Percentiles rank a stretch among this genome's conserved stretches.
Evolutionary conservation across 352 stramenopile species (phyloP).

Genomic region (Phytophthora fragariaefolia): DNA sequence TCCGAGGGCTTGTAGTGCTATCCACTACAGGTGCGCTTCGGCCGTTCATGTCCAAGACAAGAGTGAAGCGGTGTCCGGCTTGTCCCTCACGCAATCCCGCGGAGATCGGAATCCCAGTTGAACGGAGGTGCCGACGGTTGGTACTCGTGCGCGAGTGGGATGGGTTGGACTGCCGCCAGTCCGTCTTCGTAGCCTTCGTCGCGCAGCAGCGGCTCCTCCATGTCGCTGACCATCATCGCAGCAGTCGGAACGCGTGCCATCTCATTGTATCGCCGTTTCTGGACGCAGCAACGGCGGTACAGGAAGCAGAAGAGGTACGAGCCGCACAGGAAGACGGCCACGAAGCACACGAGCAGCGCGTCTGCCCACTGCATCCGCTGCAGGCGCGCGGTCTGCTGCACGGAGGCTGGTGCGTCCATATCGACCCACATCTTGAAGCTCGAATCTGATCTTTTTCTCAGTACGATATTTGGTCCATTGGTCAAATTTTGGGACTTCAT

Average conservation of each 20-base stretch:
- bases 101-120: conserved; percentile 36
- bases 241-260: conserved; percentile 34
- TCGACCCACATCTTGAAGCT: conserved; percentile 34
- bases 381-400: conserved; percentile 22
- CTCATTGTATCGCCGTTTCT: conserved; percentile 14
- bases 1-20: not conserved
- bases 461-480: not conserved
- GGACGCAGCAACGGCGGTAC: conserved; percentile 45
- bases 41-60: not conserved
- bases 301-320: conserved; percentile 64
- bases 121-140: conserved; percentile 73
- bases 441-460: conserved; percentile 9
- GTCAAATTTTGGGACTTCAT: conserved; percentile 1
- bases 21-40: not conserved
- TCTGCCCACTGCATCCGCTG: conserved; percentile 45
- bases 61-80: too few relatives aligned
- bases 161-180: conserved; percentile 35
- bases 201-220: conserved; percentile 71
- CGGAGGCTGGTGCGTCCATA: conserved; percentile 14
- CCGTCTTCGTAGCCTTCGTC: conserved; percentile 52
- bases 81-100: conserved; percentile 5
- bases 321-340: conserved; percentile 53
- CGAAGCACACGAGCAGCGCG: conserved; percentile 43
- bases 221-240: conserved; percentile 55
- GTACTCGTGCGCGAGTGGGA: conserved; percentile 61